Conservation (phyloP, 306 rosid species). For the Coriaria nepalensis region DNA sequence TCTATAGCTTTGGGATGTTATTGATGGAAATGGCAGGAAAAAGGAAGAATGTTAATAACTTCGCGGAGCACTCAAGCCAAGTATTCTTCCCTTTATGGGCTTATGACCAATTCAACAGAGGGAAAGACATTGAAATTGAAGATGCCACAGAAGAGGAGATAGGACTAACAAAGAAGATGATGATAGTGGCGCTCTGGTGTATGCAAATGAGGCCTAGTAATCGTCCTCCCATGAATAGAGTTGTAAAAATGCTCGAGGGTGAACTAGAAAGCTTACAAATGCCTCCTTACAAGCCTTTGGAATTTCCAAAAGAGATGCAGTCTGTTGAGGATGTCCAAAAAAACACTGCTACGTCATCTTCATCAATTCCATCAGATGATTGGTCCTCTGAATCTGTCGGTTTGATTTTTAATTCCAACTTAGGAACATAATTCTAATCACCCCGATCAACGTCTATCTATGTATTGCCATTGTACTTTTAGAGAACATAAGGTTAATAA, state of each 20-base stretch:
- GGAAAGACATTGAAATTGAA: not conserved
- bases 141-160: not conserved
- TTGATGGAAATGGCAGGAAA: not conserved
- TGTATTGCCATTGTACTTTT: too few relatives aligned
- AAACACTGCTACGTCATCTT: not conserved
- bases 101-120: not conserved
- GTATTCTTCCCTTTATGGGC: not conserved
- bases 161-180: not conserved
- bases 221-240: not conserved
- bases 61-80: not conserved
- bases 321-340: not conserved
- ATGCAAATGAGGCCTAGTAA: not conserved
- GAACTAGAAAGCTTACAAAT: not conserved
- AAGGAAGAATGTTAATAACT: not conserved
- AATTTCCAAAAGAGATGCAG: not conserved
- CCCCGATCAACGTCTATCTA: too few relatives aligned
- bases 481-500: too few relatives aligned
- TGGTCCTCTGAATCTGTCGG: not conserved
- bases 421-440: too few relatives aligned
- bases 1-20: too few relatives aligned
- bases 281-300: not conserved
- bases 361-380: not conserved
- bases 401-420: not conserved
- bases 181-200: not conserved
- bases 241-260: not conserved